phyloP scores from a whole-genome alignment of 352 stramenopile species.

The Pythium monospermum region DNA sequence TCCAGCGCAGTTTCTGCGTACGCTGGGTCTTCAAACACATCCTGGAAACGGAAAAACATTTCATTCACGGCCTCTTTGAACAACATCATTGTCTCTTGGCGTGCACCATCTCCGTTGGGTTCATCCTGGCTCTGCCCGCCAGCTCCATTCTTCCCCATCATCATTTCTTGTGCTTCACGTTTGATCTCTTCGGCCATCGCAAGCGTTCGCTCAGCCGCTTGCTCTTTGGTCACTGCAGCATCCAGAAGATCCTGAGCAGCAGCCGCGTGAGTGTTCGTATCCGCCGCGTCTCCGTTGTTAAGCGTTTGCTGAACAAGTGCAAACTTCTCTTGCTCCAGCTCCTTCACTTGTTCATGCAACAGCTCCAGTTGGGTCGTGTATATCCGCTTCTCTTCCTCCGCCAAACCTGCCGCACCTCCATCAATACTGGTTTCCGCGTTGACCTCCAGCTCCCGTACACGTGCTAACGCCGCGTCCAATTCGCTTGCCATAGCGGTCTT shows the following conservation, averaged over 20 bases:
- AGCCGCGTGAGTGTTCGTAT: constrained; percentile 6
- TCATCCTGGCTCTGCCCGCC: constrained; percentile 6
- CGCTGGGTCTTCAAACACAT: constrained; percentile 61
- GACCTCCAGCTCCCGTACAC: constrained; percentile 31
- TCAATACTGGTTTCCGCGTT: constrained; percentile 14
- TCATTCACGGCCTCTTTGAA: constrained; percentile 80
- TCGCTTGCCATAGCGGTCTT: constrained; percentile 21
- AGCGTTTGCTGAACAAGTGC: constrained; percentile 36
- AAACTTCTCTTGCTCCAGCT: constrained; percentile 50
- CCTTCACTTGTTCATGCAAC: constrained; percentile 46
- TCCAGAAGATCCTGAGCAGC: constrained; percentile 8
- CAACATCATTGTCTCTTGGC: constrained; percentile 39
- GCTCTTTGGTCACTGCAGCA: constrained; percentile 25
- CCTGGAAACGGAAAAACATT: constrained; percentile 81
- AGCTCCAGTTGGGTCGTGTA: constrained; percentile 49
- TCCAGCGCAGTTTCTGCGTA: constrained; percentile 39
- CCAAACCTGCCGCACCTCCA: constrained; percentile 13
- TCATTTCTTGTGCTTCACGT: constrained; percentile 48
- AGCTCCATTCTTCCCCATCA: constrained; percentile 14
- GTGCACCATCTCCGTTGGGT: no score
- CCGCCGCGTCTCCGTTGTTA: not conserved
- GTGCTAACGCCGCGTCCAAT: constrained; percentile 26
- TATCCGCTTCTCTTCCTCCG: constrained; percentile 51
- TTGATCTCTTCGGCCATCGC: constrained; percentile 48
- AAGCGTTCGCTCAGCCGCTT: constrained; percentile 39